Base-by-base conservation (phyloP, 2,329 filamentous ascomycete species). In the Cytospora chrysosperma region DNA sequence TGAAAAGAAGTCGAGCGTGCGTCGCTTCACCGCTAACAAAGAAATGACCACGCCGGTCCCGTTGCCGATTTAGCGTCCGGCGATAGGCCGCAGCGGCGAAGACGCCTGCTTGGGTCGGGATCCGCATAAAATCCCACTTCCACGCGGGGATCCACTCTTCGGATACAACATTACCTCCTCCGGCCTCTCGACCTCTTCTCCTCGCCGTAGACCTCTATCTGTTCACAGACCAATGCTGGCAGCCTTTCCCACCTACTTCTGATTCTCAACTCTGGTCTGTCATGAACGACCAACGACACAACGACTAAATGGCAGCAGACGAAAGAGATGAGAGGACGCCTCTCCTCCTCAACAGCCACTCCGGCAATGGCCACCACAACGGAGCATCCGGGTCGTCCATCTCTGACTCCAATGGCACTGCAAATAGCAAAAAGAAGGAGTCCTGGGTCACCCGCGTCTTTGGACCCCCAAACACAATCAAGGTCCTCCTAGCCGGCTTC, bases 401-500 rank as follows among this genome's bases (percentile, higher is more conserved):
- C 17, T 24, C 21, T 21, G 21, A 43, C 8, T 34, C 47, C 21
- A 28, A 40, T 24, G 32, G 50, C 43, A 19, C 53, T 30, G 34
- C 55, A 19, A 56, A 57, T n/a, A 17, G 43, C 30, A 37, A 53
- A 27, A 30, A 50, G n/a, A 62, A 51, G 47, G 40, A 49, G 28
- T 62, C 65, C 19, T 67, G 65, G 65, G 27, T 59, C n/a, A 53
- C 60, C 8, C 62, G 65, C 15, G 6, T 65, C 56, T 27, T 37
- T 17, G n/a, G 72, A 51, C 56, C 63, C 12, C 62, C 66, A 61
- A 55, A 51, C 9, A 34, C 70, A 62, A 27, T 65, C 27, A 32
- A 67, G 26, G 63, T 67, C 40, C 65, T 67, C n/a, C 56, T 67
- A 3, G 65, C 65, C 56, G 65, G 65, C 49, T 65, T 67, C 60